phyloP scores from a whole-genome alignment of 2,329 filamentous ascomycete genomes.

The Aspergillus sp. region DNA sequence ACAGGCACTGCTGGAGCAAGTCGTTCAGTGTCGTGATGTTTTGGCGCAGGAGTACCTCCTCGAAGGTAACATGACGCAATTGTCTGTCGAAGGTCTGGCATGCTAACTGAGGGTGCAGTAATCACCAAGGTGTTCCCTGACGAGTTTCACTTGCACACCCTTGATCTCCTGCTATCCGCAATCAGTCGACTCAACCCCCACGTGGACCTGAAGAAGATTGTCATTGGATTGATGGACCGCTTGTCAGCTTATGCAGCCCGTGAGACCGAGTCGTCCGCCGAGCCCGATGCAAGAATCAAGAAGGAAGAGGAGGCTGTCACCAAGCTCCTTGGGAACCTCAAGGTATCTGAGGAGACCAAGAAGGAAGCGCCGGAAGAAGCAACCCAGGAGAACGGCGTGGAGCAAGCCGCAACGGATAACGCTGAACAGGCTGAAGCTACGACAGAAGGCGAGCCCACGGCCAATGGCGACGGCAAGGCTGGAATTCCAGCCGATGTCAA shows the following conservation, averaged over 20 bases:
- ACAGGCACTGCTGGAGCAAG: conserved; percentile 87
- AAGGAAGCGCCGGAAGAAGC: conserved; percentile 37
- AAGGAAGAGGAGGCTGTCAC: conserved; percentile 81
- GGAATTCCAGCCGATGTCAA: conserved; percentile 66
- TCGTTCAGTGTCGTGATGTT: conserved; percentile 96
- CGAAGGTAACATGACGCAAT: conserved; percentile 58
- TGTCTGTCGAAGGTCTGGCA: neutral
- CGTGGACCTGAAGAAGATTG: conserved; percentile 96
- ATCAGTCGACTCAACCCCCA: conserved; percentile 92
- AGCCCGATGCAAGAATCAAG: conserved; percentile 72
- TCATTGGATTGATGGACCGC: conserved; percentile 96
- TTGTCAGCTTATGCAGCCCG: conserved; percentile 92
- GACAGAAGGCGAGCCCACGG: conserved; percentile 32
- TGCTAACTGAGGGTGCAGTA: conserved; percentile 55
- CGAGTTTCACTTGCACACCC: conserved; percentile 94
- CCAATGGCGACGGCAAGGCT: conserved; percentile 44
- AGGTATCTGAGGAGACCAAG: conserved; percentile 63
- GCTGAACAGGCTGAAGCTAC: conserved; percentile 29
- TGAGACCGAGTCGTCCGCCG: conserved; percentile 71
- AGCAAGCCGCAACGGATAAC: conserved; percentile 35
- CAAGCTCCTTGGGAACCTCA: conserved; percentile 75
- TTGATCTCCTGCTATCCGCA: conserved; percentile 91
- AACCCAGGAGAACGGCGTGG: conserved; percentile 40
- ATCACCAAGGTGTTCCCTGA: conserved; percentile 99
- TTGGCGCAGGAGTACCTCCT: conserved; percentile 95